Percentiles rank a stretch among this genome's conserved stretches.
These are phyloP conservation scores for Scenedesmus sp. DNA, from an alignment of 163 green algal genomes.

Conservation along the genomic window DNA sequence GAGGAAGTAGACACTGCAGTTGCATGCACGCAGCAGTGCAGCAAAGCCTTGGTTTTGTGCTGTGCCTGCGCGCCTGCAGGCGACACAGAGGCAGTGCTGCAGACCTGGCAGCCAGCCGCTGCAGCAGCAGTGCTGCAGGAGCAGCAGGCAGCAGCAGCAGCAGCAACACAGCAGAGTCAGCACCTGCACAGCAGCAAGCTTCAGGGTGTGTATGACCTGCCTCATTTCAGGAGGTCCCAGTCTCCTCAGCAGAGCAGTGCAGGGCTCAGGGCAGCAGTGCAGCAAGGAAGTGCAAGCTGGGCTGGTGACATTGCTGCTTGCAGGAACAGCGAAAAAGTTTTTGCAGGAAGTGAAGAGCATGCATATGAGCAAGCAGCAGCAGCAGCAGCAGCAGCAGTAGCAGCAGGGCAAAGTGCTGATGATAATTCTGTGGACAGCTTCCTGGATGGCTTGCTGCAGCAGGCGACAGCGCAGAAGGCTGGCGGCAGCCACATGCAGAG, in stretches of 20 bases:
- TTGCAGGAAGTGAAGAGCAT: background rate
- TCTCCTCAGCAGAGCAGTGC: background rate
- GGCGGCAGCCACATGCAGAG: background rate
- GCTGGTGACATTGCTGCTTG: background rate
- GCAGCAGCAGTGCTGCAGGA: conserved; percentile 3
- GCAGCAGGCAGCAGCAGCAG: background rate
- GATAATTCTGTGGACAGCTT: conserved; percentile 28
- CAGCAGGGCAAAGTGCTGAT: background rate
- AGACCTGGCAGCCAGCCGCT: conserved; percentile 32
- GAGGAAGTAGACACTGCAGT: no score
- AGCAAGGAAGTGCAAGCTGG: background rate
- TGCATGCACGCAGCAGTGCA: no score
- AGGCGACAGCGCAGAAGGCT: conserved; percentile 12
- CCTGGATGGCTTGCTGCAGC: conserved; percentile 34
- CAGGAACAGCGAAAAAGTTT: background rate
- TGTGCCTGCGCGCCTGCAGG: background rate
- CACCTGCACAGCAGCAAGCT: background rate
- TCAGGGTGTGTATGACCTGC: background rate
- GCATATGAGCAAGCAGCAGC: background rate
- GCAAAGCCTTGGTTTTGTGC: no score
- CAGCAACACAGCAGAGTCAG: conserved; percentile 15
- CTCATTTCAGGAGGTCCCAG: background rate
- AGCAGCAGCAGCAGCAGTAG: background rate
- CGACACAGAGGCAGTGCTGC: background rate
- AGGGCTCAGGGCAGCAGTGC: background rate